These are phyloP conservation scores for Epichloe elymi DNA, from an alignment of 2,329 filamentous ascomycete genomes.

Conservation along the genomic window DNA sequence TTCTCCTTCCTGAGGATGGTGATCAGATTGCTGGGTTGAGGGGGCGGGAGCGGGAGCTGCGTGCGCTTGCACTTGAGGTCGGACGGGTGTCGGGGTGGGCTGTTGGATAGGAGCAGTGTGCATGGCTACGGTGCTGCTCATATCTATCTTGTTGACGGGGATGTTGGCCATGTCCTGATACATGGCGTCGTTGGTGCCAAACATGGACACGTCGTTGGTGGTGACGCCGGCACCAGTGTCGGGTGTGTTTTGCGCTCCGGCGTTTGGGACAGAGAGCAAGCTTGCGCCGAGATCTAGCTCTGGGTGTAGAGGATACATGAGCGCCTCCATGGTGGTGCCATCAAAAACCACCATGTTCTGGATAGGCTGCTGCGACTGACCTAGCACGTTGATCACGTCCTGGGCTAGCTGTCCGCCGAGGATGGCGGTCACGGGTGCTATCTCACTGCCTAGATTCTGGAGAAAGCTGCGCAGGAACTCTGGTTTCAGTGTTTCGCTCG, in stretches of 20 bases:
- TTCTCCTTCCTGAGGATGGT: neutral
- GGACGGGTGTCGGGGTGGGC: neutral
- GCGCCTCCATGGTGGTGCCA: conserved; percentile 64
- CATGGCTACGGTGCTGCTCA: neutral
- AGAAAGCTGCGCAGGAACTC: conserved; percentile 74
- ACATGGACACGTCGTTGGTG: neutral
- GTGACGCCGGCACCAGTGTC: neutral
- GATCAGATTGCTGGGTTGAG: neutral
- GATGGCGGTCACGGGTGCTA: conserved; percentile 78
- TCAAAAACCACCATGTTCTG: conserved; percentile 93
- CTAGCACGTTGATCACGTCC: conserved; percentile 93
- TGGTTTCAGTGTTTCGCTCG: conserved; percentile 51
- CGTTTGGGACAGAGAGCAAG: conserved; percentile 23
- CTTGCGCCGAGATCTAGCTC: conserved; percentile 39
- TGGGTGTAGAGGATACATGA: conserved; percentile 72
- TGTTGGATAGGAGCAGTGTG: neutral
- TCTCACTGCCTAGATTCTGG: conserved; percentile 71
- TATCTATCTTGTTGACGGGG: neutral
- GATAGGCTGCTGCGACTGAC: conserved; percentile 81
- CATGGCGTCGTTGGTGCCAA: neutral
- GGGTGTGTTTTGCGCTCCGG: neutral
- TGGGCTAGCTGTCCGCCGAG: conserved; percentile 85
- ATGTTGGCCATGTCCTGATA: neutral
- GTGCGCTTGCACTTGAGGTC: neutral
- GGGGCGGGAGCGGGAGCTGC: neutral